Evolutionary conservation across 768 basidiomycete genomes (phyloP).

Genomic region (Macrolepiota fuliginosa): DNA sequence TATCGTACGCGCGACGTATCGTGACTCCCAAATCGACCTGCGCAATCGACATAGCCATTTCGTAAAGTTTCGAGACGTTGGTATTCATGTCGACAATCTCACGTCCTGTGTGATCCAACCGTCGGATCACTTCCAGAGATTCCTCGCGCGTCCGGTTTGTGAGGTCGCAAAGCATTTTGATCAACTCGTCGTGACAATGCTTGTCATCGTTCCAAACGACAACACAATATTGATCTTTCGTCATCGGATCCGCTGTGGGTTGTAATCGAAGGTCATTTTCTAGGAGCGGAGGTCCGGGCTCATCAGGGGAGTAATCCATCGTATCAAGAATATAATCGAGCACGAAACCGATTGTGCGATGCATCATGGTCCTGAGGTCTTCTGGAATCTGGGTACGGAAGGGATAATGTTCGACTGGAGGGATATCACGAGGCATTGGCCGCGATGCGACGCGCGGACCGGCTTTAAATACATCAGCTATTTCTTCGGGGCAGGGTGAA

Average conservation of each 20-base stretch:
- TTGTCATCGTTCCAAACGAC: conserved; percentile 98
- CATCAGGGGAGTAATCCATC: conserved; percentile 79
- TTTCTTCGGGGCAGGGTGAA: conserved; percentile 40
- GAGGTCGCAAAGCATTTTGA: conserved; percentile 63
- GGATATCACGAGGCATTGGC: conserved; percentile 48
- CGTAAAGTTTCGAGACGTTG: conserved; percentile 53
- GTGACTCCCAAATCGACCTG: conserved; percentile 93
- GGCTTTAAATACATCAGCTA: conserved; percentile 7
- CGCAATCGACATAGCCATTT: conserved; percentile 73
- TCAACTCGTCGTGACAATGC: conserved; percentile 89
- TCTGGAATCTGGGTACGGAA: conserved; percentile 54
- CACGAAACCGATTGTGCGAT: conserved; percentile 69
- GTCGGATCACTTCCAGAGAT: conserved; percentile 51
- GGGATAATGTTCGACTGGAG: conserved; percentile 60
- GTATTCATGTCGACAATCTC: conserved; percentile 79
- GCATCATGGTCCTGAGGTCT: conserved; percentile 73
- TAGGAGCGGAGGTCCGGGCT: conserved; percentile 60
- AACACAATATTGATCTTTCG: conserved; percentile 77
- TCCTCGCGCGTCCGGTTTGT: conserved; percentile 53
- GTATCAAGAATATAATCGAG: conserved; percentile 84
- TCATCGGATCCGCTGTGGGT: conserved; percentile 74
- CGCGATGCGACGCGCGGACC: conserved; percentile 11
- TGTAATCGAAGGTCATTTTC: conserved; percentile 73
- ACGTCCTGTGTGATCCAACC: conserved; percentile 78
- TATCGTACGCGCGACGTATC: conserved; percentile 82